Conservation (phyloP, 2,329 filamentous ascomycete species). For the Aspergillus awamori region DNA sequence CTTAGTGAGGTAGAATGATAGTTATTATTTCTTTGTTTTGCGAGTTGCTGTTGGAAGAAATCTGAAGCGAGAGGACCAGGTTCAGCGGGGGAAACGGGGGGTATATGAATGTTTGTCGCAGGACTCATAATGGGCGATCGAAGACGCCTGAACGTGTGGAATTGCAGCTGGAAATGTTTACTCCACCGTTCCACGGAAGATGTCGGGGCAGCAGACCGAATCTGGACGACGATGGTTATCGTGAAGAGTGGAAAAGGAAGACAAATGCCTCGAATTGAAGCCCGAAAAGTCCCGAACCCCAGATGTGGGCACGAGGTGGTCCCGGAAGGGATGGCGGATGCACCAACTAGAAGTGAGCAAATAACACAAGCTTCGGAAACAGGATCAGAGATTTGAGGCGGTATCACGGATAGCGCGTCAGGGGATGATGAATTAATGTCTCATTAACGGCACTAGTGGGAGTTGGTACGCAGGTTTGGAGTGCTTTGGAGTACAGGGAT, state of each 20-base stretch:
- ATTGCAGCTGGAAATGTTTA: conserved; percentile 30
- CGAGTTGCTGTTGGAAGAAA: conserved; percentile 60
- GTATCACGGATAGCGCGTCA: conserved; percentile 16
- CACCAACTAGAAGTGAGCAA: conserved; percentile 24
- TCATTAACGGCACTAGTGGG: conserved; percentile 12
- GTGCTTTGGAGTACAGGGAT: not conserved
- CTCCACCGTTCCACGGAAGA: conserved; percentile 47
- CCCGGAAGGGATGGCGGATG: conserved; percentile 25
- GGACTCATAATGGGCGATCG: conserved; percentile 32
- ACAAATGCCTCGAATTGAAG: conserved; percentile 29
- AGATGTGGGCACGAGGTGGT: conserved; percentile 32
- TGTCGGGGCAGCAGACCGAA: conserved; percentile 36
- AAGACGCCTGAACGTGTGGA: conserved; percentile 15
- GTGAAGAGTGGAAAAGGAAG: conserved; percentile 17
- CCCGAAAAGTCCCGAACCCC: conserved; percentile 40
- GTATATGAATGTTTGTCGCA: conserved; percentile 48
- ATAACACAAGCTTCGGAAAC: conserved; percentile 16
- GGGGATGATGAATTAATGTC: conserved; percentile 21
- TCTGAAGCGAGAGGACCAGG: conserved; percentile 55
- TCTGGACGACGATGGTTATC: conserved; percentile 23
- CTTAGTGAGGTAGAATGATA: conserved; percentile 62
- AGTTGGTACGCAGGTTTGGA: conserved; percentile 5
- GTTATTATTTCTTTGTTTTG: conserved; percentile 61
- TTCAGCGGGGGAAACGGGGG: conserved; percentile 45
- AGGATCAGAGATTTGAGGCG: conserved; percentile 16